phyloP scores from a whole-genome alignment of 371 early-diverging fungal species.

The Capillidium rhysosporum region DNA sequence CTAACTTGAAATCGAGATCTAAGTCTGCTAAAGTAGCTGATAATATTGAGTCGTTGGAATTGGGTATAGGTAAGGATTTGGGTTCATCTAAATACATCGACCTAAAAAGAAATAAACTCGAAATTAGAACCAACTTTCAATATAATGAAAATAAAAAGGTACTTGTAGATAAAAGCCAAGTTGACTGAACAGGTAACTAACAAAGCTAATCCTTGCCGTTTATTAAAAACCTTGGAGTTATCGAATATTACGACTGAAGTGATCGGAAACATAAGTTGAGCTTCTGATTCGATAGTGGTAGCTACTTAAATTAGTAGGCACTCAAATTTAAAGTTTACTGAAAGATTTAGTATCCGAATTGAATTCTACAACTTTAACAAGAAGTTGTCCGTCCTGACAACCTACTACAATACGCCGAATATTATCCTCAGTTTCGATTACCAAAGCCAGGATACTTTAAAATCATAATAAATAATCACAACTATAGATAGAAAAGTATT shows the following conservation, averaged over 20 bases:
- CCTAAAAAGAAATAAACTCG: not conserved
- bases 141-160: not conserved
- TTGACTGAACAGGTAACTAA: conserved; percentile 3
- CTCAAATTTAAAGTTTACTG: not conserved
- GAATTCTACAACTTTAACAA: not conserved
- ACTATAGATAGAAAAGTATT: not conserved
- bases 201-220: not conserved
- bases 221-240: not conserved
- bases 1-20: conserved; percentile 1
- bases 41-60: not conserved
- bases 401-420: not conserved
- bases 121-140: not conserved
- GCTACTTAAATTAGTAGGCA: not conserved
- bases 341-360: too few relatives aligned
- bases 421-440: not conserved
- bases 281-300: not conserved
- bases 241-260: not conserved
- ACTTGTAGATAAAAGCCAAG: conserved; percentile 1
- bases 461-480: not conserved
- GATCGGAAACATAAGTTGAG: not conserved
- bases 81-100: not conserved
- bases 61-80: not conserved
- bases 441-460: not conserved
- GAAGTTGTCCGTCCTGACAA: conserved; percentile 1
- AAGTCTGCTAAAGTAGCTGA: not conserved